These are phyloP conservation scores for Neoboletus magnificus DNA, from an alignment of 768 basidiomycete genomes.

Conservation along the genomic window DNA sequence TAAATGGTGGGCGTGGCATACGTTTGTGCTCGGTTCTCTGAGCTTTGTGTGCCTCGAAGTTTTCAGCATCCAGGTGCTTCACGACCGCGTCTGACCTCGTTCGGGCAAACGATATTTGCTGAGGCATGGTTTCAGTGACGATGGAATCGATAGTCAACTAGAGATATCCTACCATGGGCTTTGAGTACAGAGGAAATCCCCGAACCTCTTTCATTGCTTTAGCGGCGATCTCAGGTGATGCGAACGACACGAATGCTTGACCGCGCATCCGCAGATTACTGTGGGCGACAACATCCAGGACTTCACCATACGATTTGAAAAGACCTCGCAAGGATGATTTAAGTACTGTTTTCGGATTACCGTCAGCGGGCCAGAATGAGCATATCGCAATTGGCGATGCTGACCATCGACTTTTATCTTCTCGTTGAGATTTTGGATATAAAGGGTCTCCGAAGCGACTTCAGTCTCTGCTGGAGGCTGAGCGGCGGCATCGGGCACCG, in stretches of 20 bases:
- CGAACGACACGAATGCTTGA: constrained; percentile 96
- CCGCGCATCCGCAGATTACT: constrained; percentile 95
- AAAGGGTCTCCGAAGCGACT: constrained; percentile 76
- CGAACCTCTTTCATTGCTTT: constrained; percentile 91
- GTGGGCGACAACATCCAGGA: constrained; percentile 95
- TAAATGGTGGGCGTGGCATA: constrained; percentile 34
- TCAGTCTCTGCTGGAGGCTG: constrained; percentile 38
- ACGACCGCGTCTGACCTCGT: constrained; percentile 90
- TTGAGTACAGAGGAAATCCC: constrained; percentile 92
- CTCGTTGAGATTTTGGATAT: constrained; percentile 96
- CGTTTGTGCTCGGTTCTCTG: constrained; percentile 81
- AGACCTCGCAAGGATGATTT: constrained; percentile 84
- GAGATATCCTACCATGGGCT: constrained; percentile 75
- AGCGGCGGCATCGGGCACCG: constrained; percentile 13
- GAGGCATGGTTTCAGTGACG: constrained; percentile 4
- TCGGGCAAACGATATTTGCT: constrained; percentile 96
- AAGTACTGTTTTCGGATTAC: constrained; percentile 53
- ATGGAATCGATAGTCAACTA: neutral
- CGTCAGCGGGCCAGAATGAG: constrained; percentile 7
- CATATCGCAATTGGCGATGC: constrained; percentile 7
- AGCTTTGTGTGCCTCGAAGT: constrained; percentile 73
- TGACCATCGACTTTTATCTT: constrained; percentile 80
- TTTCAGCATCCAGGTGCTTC: constrained; percentile 61
- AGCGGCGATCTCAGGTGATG: constrained; percentile 73
- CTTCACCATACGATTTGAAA: constrained; percentile 91